A percentile compares a stretch with the other conserved stretches of the same genome.
Conservation (phyloP, 768 basidiomycete species). For the Tylopilus rubrobrunneus region DNA sequence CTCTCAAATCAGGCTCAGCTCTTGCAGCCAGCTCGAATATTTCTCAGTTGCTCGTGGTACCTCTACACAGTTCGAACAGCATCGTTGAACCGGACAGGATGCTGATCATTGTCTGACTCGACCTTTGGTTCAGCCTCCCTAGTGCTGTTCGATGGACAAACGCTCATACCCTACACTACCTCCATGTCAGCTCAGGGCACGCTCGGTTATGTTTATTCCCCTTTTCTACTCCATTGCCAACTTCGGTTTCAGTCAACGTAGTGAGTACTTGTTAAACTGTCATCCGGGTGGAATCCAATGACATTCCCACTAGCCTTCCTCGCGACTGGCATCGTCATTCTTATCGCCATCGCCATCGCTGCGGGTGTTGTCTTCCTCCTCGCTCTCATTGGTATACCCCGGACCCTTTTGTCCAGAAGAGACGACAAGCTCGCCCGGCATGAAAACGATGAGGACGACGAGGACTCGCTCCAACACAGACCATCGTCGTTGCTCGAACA, state of each 20-base stretch:
- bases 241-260: slow-evolving; percentile 69
- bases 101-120: slow-evolving; percentile 69
- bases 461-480: slow-evolving; percentile 71
- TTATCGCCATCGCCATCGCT: slow-evolving; percentile 95
- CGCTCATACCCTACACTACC: slow-evolving; percentile 77
- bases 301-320: slow-evolving; percentile 61
- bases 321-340: slow-evolving; percentile 88
- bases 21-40: slow-evolving; percentile 60
- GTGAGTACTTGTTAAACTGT: slow-evolving; percentile 42
- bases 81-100: slow-evolving; percentile 82
- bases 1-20: slow-evolving; percentile 42
- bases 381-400: slow-evolving; percentile 79
- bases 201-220: slow-evolving; percentile 63
- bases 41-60: slow-evolving; percentile 87
- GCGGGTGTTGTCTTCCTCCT: slow-evolving; percentile 91
- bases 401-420: slow-evolving; percentile 81
- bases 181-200: slow-evolving; percentile 62
- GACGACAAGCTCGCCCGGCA: slow-evolving; percentile 69
- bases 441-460: slow-evolving; percentile 69
- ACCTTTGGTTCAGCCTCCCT: slow-evolving; percentile 78
- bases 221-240: slow-evolving; percentile 79
- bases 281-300: not conserved
- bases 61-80: slow-evolving; percentile 70
- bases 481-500: slow-evolving; percentile 88
- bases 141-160: slow-evolving; percentile 82